phyloP scores from a whole-genome alignment of 345 rosid species.

The Noccaea caerulescens region DNA sequence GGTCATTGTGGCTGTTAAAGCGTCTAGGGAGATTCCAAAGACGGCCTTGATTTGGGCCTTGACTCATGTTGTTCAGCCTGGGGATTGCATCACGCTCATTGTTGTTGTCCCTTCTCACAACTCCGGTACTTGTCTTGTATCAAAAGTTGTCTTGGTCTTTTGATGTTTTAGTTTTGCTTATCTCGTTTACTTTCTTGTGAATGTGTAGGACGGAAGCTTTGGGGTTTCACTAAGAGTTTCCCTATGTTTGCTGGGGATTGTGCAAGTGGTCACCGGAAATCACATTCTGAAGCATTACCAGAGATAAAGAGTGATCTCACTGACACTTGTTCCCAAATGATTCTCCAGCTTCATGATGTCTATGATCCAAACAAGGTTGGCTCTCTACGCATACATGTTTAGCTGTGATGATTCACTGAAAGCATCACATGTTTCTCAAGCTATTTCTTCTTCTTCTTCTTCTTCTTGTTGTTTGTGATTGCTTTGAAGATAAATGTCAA shows the following conservation, averaged over 20 bases:
- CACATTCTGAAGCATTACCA: conserved; percentile 68
- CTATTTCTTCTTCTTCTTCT: not conserved
- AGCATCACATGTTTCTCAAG: conserved; percentile 14
- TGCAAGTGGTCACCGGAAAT: conserved; percentile 79
- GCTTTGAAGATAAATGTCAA: conserved; percentile 78
- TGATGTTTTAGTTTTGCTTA: not conserved
- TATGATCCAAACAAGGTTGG: conserved; percentile 93
- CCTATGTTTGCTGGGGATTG: conserved; percentile 98
- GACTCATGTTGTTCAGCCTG: conserved; percentile 98
- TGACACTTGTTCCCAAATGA: conserved; percentile 96
- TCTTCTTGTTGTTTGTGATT: conserved; percentile 28
- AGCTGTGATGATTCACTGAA: not conserved
- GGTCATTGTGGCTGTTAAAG: conserved; percentile 96
- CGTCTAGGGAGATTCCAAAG: conserved; percentile 94
- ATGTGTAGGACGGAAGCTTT: conserved; percentile 74
- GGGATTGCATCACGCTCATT: conserved; percentile 89
- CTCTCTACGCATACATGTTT: not conserved
- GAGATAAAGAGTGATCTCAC: conserved; percentile 83
- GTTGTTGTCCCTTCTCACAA: conserved; percentile 87
- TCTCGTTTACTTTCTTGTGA: conserved; percentile 5
- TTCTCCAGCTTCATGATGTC: conserved; percentile 97
- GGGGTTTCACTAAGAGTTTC: conserved; percentile 95
- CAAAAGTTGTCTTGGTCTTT: not conserved
- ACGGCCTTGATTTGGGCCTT: conserved; percentile 96
- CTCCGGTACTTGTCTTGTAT: conserved; percentile 55